Evolutionary conservation across 495 filamentous ascomycete species (phyloP).

Genomic region (Sphaerosporella brunnea): DNA sequence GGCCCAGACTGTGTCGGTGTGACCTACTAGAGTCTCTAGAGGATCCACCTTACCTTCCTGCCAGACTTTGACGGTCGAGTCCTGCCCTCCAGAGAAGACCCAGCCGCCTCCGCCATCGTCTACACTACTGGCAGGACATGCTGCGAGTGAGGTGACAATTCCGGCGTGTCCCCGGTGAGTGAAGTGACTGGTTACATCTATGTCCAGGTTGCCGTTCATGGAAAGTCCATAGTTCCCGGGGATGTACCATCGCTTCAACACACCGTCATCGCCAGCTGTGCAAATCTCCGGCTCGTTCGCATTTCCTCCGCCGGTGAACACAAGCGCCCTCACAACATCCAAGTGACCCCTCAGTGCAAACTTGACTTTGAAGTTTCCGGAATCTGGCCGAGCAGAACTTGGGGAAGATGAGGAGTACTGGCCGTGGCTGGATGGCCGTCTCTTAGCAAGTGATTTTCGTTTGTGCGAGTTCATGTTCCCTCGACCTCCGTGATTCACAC

Average conservation of each 20-base stretch:
- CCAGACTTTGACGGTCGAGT: constrained; percentile 86
- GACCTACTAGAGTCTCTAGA: constrained; percentile 84
- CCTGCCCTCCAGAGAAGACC: constrained; percentile 94
- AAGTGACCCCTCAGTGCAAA: constrained; percentile 86
- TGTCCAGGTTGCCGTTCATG: constrained; percentile 43
- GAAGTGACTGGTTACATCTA: constrained; percentile 83
- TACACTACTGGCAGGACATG: constrained; percentile 50
- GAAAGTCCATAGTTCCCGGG: constrained; percentile 36
- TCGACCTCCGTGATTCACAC: constrained; percentile 7
- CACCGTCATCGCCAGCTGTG: constrained; percentile 86
- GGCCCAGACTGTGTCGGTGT: constrained; percentile 90
- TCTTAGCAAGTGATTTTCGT: constrained; percentile 56
- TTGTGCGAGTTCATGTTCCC: constrained; percentile 12
- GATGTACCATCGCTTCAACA: constrained; percentile 91
- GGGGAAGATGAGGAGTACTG: constrained; percentile 27
- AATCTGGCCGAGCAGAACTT: constrained; percentile 37
- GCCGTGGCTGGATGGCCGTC: constrained; percentile 35
- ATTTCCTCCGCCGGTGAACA: constrained; percentile 90
- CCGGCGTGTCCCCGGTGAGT: constrained; percentile 86
- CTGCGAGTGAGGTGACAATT: constrained; percentile 69
- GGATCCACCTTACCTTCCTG: constrained; percentile 84
- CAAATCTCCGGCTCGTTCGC: constrained; percentile 91
- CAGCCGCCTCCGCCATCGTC: constrained; percentile 51
- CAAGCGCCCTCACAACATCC: constrained; percentile 78
- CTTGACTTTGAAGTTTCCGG: constrained; percentile 67